Base-by-base conservation (phyloP, 2,329 filamentous ascomycete genomes). In the Chaetomium olivaceum region DNA sequence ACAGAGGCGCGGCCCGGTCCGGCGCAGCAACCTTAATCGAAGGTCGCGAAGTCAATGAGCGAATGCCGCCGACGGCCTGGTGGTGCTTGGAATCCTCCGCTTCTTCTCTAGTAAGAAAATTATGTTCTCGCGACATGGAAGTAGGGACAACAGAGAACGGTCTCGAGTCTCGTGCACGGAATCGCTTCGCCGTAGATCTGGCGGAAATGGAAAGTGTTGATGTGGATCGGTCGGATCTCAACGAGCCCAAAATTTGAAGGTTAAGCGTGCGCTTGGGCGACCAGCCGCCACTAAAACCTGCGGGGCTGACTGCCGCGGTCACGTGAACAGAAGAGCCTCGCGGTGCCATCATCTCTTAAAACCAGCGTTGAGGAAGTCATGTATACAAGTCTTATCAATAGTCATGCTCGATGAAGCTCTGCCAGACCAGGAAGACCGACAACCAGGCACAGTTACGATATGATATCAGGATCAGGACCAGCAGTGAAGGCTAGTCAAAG, bases 71-170 rank as follows among this genome's bases (percentile, higher is more conserved):
- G 14, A 54, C 33, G 52, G 51, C 33, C 55, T 50, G 29, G 55
- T 64, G 61, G 55, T 58, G 23, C 48, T 67, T 55, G 21, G 27
- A 48, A 55, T 65, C 67, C 70, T 68, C 69, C 66, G 23, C 70
- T 62, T 55, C 54, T 62, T 43, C 43, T 61, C 65, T 64, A 50
- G 55, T 51, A 57, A 19, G 21, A 29, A 51, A 58, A 46, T 50
- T 50, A 27, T 21, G 36, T 61, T 56, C 56, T 59, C 51, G 65
- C 54, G 60, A 67, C 70, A 70, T 73, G 70, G 60, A 55, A 60
- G 21, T 12, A 52, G n/a, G 50, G 25, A 54, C 33, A 62, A 29
- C 27, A 27, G 43, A 25, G 31, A 57, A 36, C 39, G 19, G 31
- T 61, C 59, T 50, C 50, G 31, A 54, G 57, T 51, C 60, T 62